These are phyloP conservation scores for Beauveria sp. DNA, from an alignment of 2,329 filamentous ascomycete genomes.

Conservation along the genomic window DNA sequence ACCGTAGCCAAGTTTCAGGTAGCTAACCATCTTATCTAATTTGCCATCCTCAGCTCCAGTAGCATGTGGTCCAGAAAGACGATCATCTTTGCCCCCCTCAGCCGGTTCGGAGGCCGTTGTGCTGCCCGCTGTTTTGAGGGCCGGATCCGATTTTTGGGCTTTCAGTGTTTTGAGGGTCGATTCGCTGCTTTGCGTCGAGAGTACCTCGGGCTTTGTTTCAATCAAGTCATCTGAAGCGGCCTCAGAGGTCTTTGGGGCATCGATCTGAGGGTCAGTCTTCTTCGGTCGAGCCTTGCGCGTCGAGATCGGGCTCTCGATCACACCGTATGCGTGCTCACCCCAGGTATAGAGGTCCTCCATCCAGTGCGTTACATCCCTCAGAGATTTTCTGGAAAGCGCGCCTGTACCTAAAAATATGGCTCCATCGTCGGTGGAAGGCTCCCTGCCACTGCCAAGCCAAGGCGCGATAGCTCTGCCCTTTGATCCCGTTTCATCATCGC, in stretches of 20 bases:
- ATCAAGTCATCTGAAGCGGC: neutral
- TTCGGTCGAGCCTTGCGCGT: conserved; percentile 43
- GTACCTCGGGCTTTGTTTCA: neutral
- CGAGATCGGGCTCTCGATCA: conserved; percentile 69
- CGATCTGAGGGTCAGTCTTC: conserved; percentile 17
- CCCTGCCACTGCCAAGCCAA: conserved; percentile 69
- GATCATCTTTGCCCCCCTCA: neutral
- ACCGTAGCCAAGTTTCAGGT: conserved; percentile 59
- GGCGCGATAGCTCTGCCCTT: conserved; percentile 19
- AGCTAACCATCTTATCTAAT: conserved; percentile 52
- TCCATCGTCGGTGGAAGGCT: conserved; percentile 67
- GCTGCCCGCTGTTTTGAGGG: neutral
- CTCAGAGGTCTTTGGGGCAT: neutral
- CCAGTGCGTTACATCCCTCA: conserved; percentile 73
- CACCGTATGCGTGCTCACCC: conserved; percentile 77
- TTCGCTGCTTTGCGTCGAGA: neutral
- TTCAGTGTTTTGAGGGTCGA: neutral
- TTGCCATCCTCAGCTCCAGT: conserved; percentile 27
- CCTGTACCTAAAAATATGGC: conserved; percentile 80
- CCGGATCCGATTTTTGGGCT: neutral
- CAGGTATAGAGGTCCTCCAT: conserved; percentile 81
- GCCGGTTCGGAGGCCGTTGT: neutral
- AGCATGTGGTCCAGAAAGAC: neutral
- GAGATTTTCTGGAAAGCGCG: conserved; percentile 59
- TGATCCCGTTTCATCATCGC: conserved; percentile 20